phyloP scores from a whole-genome alignment of 495 filamentous ascomycete species.

The Penicillium subrubescens region DNA sequence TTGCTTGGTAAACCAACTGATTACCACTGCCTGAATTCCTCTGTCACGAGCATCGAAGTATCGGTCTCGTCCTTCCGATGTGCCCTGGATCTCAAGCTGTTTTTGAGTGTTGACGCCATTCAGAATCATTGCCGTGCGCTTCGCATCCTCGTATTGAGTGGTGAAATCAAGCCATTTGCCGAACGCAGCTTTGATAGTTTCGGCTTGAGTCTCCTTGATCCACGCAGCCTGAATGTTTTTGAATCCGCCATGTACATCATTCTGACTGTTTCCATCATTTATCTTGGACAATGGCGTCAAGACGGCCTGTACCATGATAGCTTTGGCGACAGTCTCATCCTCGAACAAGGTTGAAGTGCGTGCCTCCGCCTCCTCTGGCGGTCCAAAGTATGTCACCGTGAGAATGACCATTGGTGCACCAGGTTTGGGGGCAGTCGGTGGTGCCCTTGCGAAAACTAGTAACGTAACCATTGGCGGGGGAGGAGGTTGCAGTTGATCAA shows the following conservation, averaged over 20 bases:
- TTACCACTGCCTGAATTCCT: not conserved
- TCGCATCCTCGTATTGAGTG: not conserved
- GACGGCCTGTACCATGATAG: not conserved
- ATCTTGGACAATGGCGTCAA: not conserved
- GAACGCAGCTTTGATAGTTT: not conserved
- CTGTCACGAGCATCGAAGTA: not conserved
- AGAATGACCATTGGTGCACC: not conserved
- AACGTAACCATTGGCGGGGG: not conserved
- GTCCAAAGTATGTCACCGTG: not conserved
- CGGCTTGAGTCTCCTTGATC: not conserved
- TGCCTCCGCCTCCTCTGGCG: not conserved
- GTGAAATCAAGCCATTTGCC: not conserved
- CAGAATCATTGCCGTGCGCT: not conserved
- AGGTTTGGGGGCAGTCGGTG: not conserved
- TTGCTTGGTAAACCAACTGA: not conserved
- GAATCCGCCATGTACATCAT: not conserved
- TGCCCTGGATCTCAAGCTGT: not conserved
- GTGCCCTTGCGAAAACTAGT: not conserved
- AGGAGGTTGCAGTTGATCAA: not conserved
- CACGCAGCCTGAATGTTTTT: not conserved
- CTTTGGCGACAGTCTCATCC: not conserved
- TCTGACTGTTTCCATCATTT: not conserved
- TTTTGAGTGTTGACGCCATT: not conserved
- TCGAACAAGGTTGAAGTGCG: not conserved
- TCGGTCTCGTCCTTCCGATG: not conserved